Evolutionary conservation across 345 rosid species (phyloP), one percentile per base, ranked within the genome.

Genomic region (Sisymbrium irio): DNA sequence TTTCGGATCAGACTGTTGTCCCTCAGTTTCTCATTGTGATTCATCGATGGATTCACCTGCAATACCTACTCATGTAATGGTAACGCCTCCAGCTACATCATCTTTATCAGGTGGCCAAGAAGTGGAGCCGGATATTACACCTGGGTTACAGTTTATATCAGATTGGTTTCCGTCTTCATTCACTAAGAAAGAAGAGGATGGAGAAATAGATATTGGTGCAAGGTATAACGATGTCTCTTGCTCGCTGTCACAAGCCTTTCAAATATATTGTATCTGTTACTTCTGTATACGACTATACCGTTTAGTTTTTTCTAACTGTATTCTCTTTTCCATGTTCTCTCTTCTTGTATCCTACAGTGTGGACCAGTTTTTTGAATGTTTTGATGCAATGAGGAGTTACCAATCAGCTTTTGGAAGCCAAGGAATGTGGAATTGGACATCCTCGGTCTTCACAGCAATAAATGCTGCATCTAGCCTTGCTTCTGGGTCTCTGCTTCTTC

Each of bases 381-480:
- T 95, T 69, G 97, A 95, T 80, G 97, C 83, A 79, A 79, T 95
- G 83, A 84, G 97, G 84, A 86, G 81, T 83, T 88, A 87, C 65
- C 99, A 89, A 76, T 85, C 95, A 72, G 90, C 92, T 69, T 73
- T 85, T 75, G 99, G 96, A 67, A 83, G 88, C 82, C 91, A 93
- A 77, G 99, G 97, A 73, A 82, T 91, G 93, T 92, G 93, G 93
- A 87, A 88, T 77, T 91, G 97, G 97, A 88, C 99, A 58, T 84
- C 88, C 75, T 95, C 99, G 67, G 97, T 95, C 65, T 88, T 92
- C 79, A 86, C 92, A 76, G 97, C 97, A 42, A 86, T 95, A 83
- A 95, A 90, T 81, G 97, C 97, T 69, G 96, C 99, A 45, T 95
- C 99, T 77, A 92, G 86, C 87, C 95, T 95, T 82, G 99, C 99